These are phyloP conservation scores for Blastomyces gilchristii DNA, from an alignment of 2,329 filamentous ascomycete species.

Conservation along the genomic window DNA sequence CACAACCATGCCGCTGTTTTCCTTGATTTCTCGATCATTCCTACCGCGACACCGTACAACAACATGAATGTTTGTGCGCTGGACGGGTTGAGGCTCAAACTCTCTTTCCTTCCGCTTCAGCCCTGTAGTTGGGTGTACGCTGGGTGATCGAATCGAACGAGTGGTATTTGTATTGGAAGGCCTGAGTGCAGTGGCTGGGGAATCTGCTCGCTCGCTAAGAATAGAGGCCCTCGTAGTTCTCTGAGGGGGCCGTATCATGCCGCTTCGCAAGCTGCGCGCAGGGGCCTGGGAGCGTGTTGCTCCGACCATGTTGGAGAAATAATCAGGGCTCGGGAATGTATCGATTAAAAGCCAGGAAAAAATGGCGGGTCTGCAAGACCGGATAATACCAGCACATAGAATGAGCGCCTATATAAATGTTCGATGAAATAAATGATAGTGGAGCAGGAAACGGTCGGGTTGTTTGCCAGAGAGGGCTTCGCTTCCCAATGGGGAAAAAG, in stretches of 20 bases:
- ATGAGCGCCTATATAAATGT: background rate
- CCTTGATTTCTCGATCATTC: slow-evolving; percentile 81
- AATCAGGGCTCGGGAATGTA: background rate
- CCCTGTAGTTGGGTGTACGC: slow-evolving; percentile 43
- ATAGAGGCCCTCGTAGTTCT: slow-evolving; percentile 43
- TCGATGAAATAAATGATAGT: background rate
- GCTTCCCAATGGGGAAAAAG: background rate
- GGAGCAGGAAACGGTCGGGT: background rate
- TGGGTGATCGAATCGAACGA: slow-evolving; percentile 34
- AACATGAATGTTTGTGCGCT: slow-evolving; percentile 81
- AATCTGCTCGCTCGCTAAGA: slow-evolving; percentile 47
- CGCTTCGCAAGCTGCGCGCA: slow-evolving; percentile 38
- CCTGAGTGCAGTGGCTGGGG: slow-evolving; percentile 60
- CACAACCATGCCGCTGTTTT: slow-evolving; percentile 91
- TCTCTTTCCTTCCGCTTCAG: slow-evolving; percentile 81
- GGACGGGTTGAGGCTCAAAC: slow-evolving; percentile 51
- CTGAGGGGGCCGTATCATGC: slow-evolving; percentile 42
- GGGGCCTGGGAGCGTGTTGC: slow-evolving; percentile 12
- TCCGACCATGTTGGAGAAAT: slow-evolving; percentile 11
- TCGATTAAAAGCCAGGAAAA: background rate
- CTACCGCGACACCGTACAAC: slow-evolving; percentile 89
- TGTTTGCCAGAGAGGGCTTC: background rate
- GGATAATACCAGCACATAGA: background rate
- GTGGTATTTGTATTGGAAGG: slow-evolving; percentile 40
- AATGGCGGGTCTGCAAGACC: background rate